A percentile compares a stretch with the other conserved stretches of the same genome.
Conservation (phyloP, 352 stramenopile species). For the Phytophthora rubi region DNA sequence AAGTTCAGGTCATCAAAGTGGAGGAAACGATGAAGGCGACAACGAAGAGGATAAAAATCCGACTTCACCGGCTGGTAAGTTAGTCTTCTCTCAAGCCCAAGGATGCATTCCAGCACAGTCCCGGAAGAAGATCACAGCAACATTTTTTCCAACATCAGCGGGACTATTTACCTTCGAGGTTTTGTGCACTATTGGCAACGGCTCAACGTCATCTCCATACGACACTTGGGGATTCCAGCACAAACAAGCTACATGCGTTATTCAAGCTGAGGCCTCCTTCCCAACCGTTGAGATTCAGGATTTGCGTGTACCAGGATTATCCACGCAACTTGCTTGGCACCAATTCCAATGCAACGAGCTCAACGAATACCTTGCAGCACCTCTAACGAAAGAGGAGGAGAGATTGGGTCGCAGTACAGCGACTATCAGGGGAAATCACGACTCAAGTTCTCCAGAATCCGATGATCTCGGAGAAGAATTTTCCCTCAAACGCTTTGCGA, state of each 20-base stretch:
- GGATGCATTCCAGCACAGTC: constrained; percentile 79
- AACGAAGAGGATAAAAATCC: constrained; percentile 9
- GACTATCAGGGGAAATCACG: constrained; percentile 24
- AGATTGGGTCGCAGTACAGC: constrained; percentile 33
- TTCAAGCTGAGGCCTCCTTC: constrained; percentile 84
- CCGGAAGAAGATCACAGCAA: constrained; percentile 79
- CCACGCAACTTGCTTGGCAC: constrained; percentile 64
- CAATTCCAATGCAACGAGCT: constrained; percentile 81
- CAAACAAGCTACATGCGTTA: constrained; percentile 49
- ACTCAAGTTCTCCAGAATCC: constrained; percentile 15
- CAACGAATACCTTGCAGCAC: constrained; percentile 70
- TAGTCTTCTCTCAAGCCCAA: constrained; percentile 66
- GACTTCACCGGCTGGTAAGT: constrained; percentile 15
- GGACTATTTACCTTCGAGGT: constrained; percentile 79
- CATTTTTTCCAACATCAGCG: constrained; percentile 68
- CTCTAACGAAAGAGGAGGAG: constrained; percentile 45
- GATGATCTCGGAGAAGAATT: constrained; percentile 19
- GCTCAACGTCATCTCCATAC: constrained; percentile 23
- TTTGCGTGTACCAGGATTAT: constrained; percentile 62
- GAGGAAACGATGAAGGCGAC: constrained; percentile 1
- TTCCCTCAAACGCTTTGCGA: constrained; percentile 52
- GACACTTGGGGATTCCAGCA: constrained; percentile 33
- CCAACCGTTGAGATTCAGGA: constrained; percentile 88
- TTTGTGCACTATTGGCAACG: constrained; percentile 53
- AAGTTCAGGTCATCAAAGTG: constrained; percentile 2